Evolutionary conservation across 371 early-diverging fungal genomes (phyloP).

Genomic region (Actinomortierella ambigua): DNA sequence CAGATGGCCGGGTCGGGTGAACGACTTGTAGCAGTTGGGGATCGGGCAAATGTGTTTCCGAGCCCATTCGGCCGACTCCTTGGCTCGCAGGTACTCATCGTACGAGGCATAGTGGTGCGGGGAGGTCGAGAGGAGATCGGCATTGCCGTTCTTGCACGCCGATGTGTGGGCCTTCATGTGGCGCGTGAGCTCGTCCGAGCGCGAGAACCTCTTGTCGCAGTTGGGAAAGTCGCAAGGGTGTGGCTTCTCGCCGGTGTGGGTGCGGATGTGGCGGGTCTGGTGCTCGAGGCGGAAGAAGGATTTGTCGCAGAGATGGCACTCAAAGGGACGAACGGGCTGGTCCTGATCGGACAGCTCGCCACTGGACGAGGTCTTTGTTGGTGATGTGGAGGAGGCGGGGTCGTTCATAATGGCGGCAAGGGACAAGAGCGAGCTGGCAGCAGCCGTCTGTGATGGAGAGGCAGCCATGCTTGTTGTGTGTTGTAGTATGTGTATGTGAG

Average conservation of each 20-base stretch:
- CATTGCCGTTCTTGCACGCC: constrained; percentile 47
- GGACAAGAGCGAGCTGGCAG: constrained; percentile 49
- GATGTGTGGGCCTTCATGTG: constrained; percentile 68
- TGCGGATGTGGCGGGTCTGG: constrained; percentile 79
- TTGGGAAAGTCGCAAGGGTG: constrained; percentile 72
- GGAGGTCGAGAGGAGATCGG: constrained; percentile 37
- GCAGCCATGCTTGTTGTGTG: constrained; percentile 23
- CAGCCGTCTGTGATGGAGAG: constrained; percentile 33
- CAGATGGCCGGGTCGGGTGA: constrained; percentile 44
- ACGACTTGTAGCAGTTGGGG: constrained; percentile 44
- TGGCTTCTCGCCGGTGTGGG: constrained; percentile 87
- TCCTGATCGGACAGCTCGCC: constrained; percentile 39
- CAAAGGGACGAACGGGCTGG: constrained; percentile 55
- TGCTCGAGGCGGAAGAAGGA: constrained; percentile 72
- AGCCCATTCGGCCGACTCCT: constrained; percentile 44
- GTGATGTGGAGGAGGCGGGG: constrained; percentile 14
- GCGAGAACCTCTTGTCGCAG: constrained; percentile 79
- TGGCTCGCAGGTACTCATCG: constrained; percentile 36
- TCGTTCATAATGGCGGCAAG: constrained; percentile 44
- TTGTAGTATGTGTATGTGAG: neutral
- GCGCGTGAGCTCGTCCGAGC: constrained; percentile 71
- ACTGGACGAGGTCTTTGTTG: constrained; percentile 12
- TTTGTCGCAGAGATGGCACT: constrained; percentile 67
- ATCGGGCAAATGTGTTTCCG: constrained; percentile 45
- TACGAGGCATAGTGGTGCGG: constrained; percentile 41